These are phyloP conservation scores for Colletotrichum karsti DNA, from an alignment of 2,329 filamentous ascomycete species.

Conservation along the genomic window DNA sequence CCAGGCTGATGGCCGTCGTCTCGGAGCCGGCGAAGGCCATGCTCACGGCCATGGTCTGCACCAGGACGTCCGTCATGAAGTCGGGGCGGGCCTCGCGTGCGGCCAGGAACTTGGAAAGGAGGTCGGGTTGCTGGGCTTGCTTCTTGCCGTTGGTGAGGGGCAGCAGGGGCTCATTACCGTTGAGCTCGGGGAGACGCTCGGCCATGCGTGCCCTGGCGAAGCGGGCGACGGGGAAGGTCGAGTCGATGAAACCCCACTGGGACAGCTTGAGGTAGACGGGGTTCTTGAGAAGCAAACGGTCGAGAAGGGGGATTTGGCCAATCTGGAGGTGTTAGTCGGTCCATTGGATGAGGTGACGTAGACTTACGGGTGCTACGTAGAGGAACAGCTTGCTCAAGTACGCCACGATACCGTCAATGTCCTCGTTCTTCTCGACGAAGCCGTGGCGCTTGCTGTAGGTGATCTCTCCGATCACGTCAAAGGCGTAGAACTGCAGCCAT, in stretches of 20 bases:
- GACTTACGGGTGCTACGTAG: conserved; percentile 74
- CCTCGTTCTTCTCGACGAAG: conserved; percentile 77
- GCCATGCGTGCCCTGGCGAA: conserved; percentile 75
- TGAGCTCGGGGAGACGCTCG: conserved; percentile 64
- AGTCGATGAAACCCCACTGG: conserved; percentile 72
- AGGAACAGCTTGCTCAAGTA: conserved; percentile 72
- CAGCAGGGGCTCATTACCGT: conserved; percentile 43
- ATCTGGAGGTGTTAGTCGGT: conserved; percentile 52
- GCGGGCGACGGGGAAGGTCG: conserved; percentile 76
- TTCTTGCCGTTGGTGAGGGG: conserved; percentile 46
- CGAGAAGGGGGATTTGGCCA: conserved; percentile 78
- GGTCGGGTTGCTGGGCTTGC: conserved; percentile 58
- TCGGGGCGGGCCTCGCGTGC: conserved; percentile 73
- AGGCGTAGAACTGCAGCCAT: conserved; percentile 85
- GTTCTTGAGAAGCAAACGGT: conserved; percentile 77
- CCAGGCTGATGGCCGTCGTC: conserved; percentile 80
- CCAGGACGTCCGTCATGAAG: conserved; percentile 75
- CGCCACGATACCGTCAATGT: conserved; percentile 77
- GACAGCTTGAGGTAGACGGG: conserved; percentile 75
- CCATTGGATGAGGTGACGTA: not conserved
- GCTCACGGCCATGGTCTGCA: conserved; percentile 75
- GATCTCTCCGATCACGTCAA: conserved; percentile 82
- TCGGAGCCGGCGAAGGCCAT: conserved; percentile 82
- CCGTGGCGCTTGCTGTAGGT: conserved; percentile 81
- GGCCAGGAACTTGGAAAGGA: conserved; percentile 77